Evolutionary conservation across 148 eudicot species (phyloP).

Genomic region (Silene latifolia): DNA sequence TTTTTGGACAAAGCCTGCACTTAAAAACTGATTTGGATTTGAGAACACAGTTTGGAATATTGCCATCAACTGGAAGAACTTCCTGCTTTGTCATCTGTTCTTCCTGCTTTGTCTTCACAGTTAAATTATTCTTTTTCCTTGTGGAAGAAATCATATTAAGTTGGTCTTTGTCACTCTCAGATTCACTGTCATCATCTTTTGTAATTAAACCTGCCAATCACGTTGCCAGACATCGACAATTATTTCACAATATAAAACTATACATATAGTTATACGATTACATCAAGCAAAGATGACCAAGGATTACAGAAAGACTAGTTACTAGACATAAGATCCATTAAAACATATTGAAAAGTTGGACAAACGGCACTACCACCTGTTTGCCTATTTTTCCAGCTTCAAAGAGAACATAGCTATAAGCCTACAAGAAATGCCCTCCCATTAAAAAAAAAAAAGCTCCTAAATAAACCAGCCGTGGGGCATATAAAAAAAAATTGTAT

Average conservation of each 20-base stretch:
- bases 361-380: not conserved
- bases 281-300: not conserved
- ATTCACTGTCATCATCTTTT: conserved; percentile 45
- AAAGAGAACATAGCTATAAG: too few relatives aligned
- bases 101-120: conserved; percentile 17
- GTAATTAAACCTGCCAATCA: conserved; percentile 31
- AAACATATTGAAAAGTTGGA: not conserved
- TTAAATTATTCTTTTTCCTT: conserved; percentile 24
- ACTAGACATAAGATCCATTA: not conserved
- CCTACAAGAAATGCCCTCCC: too few relatives aligned
- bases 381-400: too few relatives aligned
- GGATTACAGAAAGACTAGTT: not conserved
- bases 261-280: not conserved
- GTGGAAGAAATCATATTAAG: conserved; percentile 13
- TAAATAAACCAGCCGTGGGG: too few relatives aligned
- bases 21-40: conserved; percentile 76
- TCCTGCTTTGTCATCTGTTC: conserved; percentile 14
- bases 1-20: conserved; percentile 89
- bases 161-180: conserved; percentile 30
- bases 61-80: conserved; percentile 31
- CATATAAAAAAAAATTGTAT: too few relatives aligned
- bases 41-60: conserved; percentile 47
- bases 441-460: too few relatives aligned
- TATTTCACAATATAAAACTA: conserved; percentile 1
- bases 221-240: not conserved